A percentile compares a stretch with the other conserved stretches of the same genome.
These are phyloP conservation scores for Petunia secreta DNA, from an alignment of 257 asterid genomes.

Conservation along the genomic window DNA sequence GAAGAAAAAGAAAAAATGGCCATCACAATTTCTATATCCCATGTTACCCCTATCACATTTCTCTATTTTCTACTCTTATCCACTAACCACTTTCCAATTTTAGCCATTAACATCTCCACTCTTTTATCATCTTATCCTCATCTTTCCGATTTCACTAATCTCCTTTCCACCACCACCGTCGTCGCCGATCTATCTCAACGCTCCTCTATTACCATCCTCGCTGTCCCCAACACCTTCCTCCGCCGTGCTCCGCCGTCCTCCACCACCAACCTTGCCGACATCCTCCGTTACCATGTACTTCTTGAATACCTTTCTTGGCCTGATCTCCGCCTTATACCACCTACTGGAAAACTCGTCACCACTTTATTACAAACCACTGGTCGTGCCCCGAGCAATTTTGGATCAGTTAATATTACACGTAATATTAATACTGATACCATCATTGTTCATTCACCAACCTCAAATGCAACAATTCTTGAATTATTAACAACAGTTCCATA, in stretches of 20 bases:
- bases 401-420: conserved; percentile 67
- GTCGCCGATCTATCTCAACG: conserved; percentile 63
- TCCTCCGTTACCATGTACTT: conserved; percentile 84
- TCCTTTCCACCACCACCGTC: conserved; percentile 69
- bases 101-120: conserved; percentile 54
- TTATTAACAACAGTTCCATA: conserved; percentile 54
- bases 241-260: conserved; percentile 41
- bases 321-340: conserved; percentile 66
- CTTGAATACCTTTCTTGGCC: conserved; percentile 65
- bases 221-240: conserved; percentile 66
- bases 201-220: conserved; percentile 65
- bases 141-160: conserved; percentile 64
- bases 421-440: conserved; percentile 42
- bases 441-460: conserved; percentile 55
- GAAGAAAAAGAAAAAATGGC: conserved; percentile 52
- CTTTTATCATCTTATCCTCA: conserved; percentile 59
- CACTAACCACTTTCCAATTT: conserved; percentile 35
- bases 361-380: conserved; percentile 82
- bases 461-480: conserved; percentile 74
- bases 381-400: conserved; percentile 62
- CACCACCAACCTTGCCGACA: conserved; percentile 58
- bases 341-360: conserved; percentile 59
- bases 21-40: conserved; percentile 44
- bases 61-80: conserved; percentile 57
- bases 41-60: conserved; percentile 49